Base-by-base conservation (phyloP, 2,329 filamentous ascomycete genomes). In the Mycosphaerella sp. region DNA sequence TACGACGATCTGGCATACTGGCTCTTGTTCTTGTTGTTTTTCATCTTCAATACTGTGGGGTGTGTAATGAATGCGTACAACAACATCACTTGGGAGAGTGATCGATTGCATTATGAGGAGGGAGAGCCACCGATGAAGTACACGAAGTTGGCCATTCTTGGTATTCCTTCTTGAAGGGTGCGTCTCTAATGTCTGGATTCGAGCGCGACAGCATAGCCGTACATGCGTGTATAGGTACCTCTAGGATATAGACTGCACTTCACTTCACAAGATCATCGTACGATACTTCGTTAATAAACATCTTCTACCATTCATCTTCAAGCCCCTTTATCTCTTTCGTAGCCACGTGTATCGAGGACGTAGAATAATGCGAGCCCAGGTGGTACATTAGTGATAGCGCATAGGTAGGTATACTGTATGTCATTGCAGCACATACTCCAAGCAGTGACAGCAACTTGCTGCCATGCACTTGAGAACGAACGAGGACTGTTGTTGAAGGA, bases 51-150 rank as follows among this genome's bases (percentile, higher is more conserved):
- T 41, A 65, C 58, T 4, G 64, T 67, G 32, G 59, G 59, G 37
- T 62, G 54, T 40, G 64, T 68, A 45, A 66, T 68, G 64, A 68
- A 68, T 53, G 65, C 64, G 1, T 68, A 68, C 58, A 68, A 68
- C 57, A 68, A 67, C 52, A 66, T 67, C 52, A 64, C 62, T 14
- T 66, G 64, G 63, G 63, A 64, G 43, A 54, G 45, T 30, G 63
- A 64, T 34, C 59, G 62, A 3, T 51, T 64, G 17, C 52, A 55
- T 48, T 66, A 62, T 54, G 64, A 66, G 55, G 64, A 66, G 44
- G 61, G 60, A 34, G 56, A 58, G 17, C 58, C 58, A 7, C 57
- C 62, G 2, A 64, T 60, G 51, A 57, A 59, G 41, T 52, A 62
- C 21, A 60, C 60, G 2, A 49, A 57, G 17, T 50, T 66, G 42